Conservation (phyloP, 2,329 filamentous ascomycete genomes). For the Ascomycota sp. region DNA sequence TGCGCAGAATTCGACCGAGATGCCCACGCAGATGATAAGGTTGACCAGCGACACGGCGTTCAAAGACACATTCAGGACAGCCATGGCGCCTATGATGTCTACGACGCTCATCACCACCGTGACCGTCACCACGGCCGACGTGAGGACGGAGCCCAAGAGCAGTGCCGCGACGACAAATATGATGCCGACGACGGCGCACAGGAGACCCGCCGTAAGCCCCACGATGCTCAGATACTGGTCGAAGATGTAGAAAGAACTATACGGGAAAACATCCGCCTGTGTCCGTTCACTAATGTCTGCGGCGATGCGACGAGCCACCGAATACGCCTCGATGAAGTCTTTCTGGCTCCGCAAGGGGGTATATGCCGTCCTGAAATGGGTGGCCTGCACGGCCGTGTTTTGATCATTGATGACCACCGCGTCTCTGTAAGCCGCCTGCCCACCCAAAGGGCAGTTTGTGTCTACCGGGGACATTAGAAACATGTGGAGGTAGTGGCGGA, state of each 20-base stretch:
- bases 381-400: constrained; percentile 50
- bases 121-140: constrained; percentile 60
- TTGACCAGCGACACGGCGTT: constrained; percentile 95
- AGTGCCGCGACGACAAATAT: constrained; percentile 65
- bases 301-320: constrained; percentile 73
- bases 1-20: constrained; percentile 91
- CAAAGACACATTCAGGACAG: constrained; percentile 65
- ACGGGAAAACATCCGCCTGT: constrained; percentile 74
- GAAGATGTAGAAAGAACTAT: constrained; percentile 96
- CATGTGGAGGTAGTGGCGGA: constrained; percentile 63
- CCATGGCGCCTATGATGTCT: constrained; percentile 92
- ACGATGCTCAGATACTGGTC: constrained; percentile 87
- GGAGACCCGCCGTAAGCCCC: constrained; percentile 53
- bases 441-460: constrained; percentile 70
- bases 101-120: constrained; percentile 87
- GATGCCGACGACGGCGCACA: constrained; percentile 66
- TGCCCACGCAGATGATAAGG: constrained; percentile 89
- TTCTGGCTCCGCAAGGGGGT: constrained; percentile 69
- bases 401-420: constrained; percentile 61
- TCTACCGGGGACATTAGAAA: constrained; percentile 69
- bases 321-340: constrained; percentile 85
- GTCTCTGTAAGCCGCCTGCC: constrained; percentile 68
- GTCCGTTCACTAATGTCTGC: constrained; percentile 51
- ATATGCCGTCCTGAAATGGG: constrained; percentile 82
- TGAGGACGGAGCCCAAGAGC: constrained; percentile 66